A percentile compares a stretch with the other conserved stretches of the same genome.
Conservation (phyloP, 257 asterid genomes). For the Anisodus tanguticus region DNA sequence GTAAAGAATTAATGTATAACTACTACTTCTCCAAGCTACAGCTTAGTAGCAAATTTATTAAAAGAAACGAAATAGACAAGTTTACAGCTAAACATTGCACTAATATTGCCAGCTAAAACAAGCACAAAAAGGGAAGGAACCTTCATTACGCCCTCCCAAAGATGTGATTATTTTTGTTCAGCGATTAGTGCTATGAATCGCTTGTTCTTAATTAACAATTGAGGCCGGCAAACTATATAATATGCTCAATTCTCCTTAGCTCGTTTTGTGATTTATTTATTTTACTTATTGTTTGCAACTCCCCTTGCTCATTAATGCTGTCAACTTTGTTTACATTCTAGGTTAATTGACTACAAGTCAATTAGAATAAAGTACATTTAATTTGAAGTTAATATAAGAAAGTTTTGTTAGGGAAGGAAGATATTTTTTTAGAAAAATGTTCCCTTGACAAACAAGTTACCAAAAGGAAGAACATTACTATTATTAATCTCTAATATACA, state of each 20-base stretch:
- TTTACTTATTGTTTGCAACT: too few relatives aligned
- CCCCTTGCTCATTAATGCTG: too few relatives aligned
- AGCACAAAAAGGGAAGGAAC: slow-evolving; percentile 29
- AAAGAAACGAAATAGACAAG: slow-evolving; percentile 5
- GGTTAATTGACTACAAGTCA: too few relatives aligned
- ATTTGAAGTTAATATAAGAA: too few relatives aligned
- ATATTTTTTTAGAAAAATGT: too few relatives aligned
- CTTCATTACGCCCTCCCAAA: background rate
- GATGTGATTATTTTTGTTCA: background rate
- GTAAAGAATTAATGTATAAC: background rate
- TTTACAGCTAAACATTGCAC: slow-evolving; percentile 46
- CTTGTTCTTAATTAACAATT: slow-evolving; percentile 28
- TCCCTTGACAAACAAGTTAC: too few relatives aligned
- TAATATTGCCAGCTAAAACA: slow-evolving; percentile 42
- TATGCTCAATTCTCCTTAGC: background rate
- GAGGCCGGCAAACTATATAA: background rate
- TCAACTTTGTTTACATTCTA: too few relatives aligned
- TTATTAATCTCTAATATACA: too few relatives aligned
- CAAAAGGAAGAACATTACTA: too few relatives aligned
- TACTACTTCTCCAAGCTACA: background rate
- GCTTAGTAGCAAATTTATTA: background rate
- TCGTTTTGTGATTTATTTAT: too few relatives aligned
- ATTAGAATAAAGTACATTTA: too few relatives aligned
- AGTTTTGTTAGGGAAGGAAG: too few relatives aligned
- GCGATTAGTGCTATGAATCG: slow-evolving; percentile 40